Conservation (phyloP, 306 rosid species). For the Begonia masoniana region DNA sequence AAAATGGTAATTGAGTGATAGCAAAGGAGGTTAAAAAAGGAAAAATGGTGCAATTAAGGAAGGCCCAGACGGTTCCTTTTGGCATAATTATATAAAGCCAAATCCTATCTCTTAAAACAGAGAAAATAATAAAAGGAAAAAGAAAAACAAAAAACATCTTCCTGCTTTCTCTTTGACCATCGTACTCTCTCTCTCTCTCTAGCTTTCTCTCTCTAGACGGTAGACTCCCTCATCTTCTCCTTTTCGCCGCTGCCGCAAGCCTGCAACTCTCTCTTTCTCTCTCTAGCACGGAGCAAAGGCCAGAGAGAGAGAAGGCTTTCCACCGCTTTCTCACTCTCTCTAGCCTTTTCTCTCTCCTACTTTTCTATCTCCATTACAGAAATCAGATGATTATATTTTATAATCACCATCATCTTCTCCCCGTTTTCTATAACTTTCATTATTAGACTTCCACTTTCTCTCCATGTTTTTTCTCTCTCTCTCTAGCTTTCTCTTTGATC, state of each 20-base stretch:
- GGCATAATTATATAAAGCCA: neutral
- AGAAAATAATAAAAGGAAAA: too few species aligned
- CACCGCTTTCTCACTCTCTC: slow-evolving; percentile 56
- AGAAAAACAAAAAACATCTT: neutral
- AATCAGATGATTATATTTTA: slow-evolving; percentile 1
- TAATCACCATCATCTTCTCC: slow-evolving; percentile 13
- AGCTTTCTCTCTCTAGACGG: too few species aligned
- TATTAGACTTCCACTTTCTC: slow-evolving; percentile 8
- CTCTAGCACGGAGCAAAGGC: neutral
- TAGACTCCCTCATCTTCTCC: too few species aligned
- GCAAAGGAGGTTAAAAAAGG: too few species aligned
- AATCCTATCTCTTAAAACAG: neutral
- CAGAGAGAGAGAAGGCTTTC: slow-evolving; percentile 21
- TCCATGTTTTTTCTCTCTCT: slow-evolving; percentile 10
- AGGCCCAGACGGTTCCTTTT: neutral
- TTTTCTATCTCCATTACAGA: slow-evolving; percentile 3
- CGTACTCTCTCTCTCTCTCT: too few species aligned
- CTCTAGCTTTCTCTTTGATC: slow-evolving; percentile 27
- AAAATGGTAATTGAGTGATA: too few species aligned
- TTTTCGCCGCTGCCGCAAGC: too few species aligned
- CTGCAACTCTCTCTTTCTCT: slow-evolving; percentile 29
- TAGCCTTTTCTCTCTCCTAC: slow-evolving; percentile 3
- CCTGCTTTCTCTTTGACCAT: too few species aligned
- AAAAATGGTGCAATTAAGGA: slow-evolving; percentile 7
- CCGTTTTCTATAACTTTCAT: slow-evolving; percentile 25